Conservation (phyloP, 2,329 filamentous ascomycete genomes). For the Ophiocordyceps robertsii region DNA sequence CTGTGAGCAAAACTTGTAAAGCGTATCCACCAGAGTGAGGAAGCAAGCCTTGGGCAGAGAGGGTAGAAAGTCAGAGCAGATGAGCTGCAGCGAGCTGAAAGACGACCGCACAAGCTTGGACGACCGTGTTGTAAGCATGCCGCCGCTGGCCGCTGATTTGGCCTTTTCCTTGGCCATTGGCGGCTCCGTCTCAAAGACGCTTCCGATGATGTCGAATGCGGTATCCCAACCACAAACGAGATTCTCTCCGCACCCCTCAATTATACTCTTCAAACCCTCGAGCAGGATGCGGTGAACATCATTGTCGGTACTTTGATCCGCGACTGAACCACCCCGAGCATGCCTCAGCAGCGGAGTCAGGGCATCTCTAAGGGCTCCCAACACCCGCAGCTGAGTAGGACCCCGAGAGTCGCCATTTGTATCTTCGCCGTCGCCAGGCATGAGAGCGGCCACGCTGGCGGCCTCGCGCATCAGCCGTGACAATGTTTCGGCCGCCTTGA, state of each 20-base stretch:
- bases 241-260: slow-evolving; percentile 81
- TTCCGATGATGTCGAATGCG: slow-evolving; percentile 73
- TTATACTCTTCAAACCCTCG: slow-evolving; percentile 65
- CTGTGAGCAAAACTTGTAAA: slow-evolving; percentile 82
- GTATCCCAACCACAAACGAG: slow-evolving; percentile 75
- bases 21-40: slow-evolving; percentile 67
- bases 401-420: slow-evolving; percentile 30
- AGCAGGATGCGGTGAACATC: slow-evolving; percentile 72
- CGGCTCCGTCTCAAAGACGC: slow-evolving; percentile 50
- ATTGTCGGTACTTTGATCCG: slow-evolving; percentile 50
- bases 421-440: slow-evolving; percentile 25
- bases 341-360: slow-evolving; percentile 39
- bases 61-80: slow-evolving; percentile 86
- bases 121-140: slow-evolving; percentile 41
- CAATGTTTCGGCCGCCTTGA: slow-evolving; percentile 51
- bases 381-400: slow-evolving; percentile 56
- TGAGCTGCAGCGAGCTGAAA: slow-evolving; percentile 79
- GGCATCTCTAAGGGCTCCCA: slow-evolving; percentile 52
- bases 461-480: slow-evolving; percentile 44
- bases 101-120: slow-evolving; percentile 69
- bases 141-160: slow-evolving; percentile 14
- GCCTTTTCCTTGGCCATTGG: slow-evolving; percentile 18
- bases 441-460: slow-evolving; percentile 38
- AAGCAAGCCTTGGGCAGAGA: slow-evolving; percentile 60
- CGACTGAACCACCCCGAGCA: slow-evolving; percentile 38